Evolutionary conservation across 148 eudicot genomes (phyloP), one percentile per base, ranked within the genome.

Genomic region (Cornus suecica): DNA sequence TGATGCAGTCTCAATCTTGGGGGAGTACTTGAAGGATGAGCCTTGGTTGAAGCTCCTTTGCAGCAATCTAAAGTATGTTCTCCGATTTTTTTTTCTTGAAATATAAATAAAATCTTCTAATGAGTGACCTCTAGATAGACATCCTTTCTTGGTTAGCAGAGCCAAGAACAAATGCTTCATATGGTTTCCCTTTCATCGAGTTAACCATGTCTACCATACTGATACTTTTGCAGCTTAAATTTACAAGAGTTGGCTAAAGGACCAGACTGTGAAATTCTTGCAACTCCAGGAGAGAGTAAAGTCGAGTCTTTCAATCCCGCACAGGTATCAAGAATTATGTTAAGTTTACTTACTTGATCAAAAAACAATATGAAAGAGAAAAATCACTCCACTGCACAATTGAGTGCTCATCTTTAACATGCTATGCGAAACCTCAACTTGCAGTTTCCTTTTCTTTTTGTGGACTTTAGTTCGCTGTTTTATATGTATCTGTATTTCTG

Each of bases 31-130:
- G 84, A 89, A 81, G 83, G 97, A 96, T 48, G 94, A 91, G 68
- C 98, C 99, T 4, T 96, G 99, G 99, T 65, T 91, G 82, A 89
- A 96, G 77, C 87, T 87, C 75, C 76, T 96, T 34, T 96, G 99
- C 75, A 67, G 76, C 85, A 86, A 87, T 75, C 84, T 93, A 64
- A 89, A 90, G 98, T 91, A 94, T 69, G 41, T 29, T 54, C 77
- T 66, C 51, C 29, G 28, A n/a, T n/a, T 2, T 20, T 34, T 15
- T 27, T 42, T 63, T 68, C 60, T 51, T 72, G 67, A 8, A 30
- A 22, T 72, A n/a, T n/a, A n/a, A 1, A n/a, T 16, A 14, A n/a
- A n/a, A n/a, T n/a, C n/a, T 18, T 58, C 62, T 11, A 11, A 64
- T 14, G 20, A 58, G 62, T 61, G 31, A 18, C 29, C 27, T 31